Percentiles rank a stretch among this genome's conserved stretches.
phyloP scores from a whole-genome alignment of 164 flowering plant genomes.

The Chloranthus sessilifolius region DNA sequence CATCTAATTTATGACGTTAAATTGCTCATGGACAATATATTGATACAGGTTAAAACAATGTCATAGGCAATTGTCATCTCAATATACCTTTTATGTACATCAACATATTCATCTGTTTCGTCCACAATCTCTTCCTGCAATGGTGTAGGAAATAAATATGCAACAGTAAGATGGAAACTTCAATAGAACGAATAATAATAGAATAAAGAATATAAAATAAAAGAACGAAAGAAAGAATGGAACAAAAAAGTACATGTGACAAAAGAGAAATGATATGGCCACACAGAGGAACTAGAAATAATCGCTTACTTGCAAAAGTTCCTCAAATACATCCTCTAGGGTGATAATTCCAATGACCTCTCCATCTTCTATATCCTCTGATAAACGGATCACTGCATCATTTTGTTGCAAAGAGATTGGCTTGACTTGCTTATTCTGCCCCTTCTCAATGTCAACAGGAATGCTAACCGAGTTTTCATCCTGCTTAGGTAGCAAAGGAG shows the following conservation, averaged over 20 bases:
- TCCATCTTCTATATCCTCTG: conserved; percentile 85
- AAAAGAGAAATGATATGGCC: too few species aligned
- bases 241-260: too few species aligned
- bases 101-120: conserved; percentile 66
- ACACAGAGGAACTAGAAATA: too few species aligned
- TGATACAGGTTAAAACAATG: neutral
- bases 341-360: conserved; percentile 97
- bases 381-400: too few species aligned
- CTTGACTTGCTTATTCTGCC: conserved; percentile 18
- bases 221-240: neutral
- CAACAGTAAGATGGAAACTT: too few species aligned
- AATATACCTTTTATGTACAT: conserved; percentile 58
- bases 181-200: neutral
- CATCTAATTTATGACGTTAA: neutral
- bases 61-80: neutral
- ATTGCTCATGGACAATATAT: neutral
- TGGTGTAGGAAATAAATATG: conserved; percentile 1
- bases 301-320: conserved; percentile 26
- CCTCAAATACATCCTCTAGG: conserved; percentile 79
- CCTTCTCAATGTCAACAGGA: conserved; percentile 60
- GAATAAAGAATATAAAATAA: neutral
- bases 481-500: conserved; percentile 48
- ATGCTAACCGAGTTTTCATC: conserved; percentile 33
- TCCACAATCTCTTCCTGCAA: conserved; percentile 74
- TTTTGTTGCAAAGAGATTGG: conserved; percentile 19